Percentiles rank a stretch among this genome's conserved stretches.
Evolutionary conservation across 2,329 filamentous ascomycete genomes (phyloP).

Genomic region (Aspergillus pseudoglaucus): DNA sequence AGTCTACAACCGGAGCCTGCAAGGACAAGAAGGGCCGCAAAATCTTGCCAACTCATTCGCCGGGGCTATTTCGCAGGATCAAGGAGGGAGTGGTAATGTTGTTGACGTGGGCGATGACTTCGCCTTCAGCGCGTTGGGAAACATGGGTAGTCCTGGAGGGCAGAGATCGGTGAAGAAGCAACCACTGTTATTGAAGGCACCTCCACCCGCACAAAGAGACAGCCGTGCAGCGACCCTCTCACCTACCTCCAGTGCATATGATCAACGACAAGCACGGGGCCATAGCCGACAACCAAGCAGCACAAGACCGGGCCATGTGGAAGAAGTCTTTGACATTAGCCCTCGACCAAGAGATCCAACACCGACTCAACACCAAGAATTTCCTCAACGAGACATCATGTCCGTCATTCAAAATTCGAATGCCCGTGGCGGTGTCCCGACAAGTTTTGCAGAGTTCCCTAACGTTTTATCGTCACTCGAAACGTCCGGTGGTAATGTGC

Average conservation of each 20-base stretch:
- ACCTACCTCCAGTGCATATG: slow-evolving; percentile 28
- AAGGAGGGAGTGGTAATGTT: slow-evolving; percentile 43
- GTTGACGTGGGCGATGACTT: slow-evolving; percentile 56
- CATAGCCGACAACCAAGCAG: slow-evolving; percentile 26
- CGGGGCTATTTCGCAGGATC: slow-evolving; percentile 61
- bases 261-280: slow-evolving; percentile 19
- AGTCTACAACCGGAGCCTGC: slow-evolving; percentile 88
- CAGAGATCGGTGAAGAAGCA: slow-evolving; percentile 41
- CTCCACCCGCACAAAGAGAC: slow-evolving; percentile 23
- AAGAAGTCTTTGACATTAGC: slow-evolving; percentile 40
- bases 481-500: slow-evolving; percentile 36
- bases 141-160: slow-evolving; percentile 28
- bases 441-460: slow-evolving; percentile 37
- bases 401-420: slow-evolving; percentile 44
- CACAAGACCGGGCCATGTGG: slow-evolving; percentile 31
- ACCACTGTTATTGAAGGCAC: slow-evolving; percentile 41
- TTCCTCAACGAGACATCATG: slow-evolving; percentile 42
- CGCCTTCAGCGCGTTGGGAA: slow-evolving; percentile 29
- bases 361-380: slow-evolving; percentile 16
- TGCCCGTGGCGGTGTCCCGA: slow-evolving; percentile 35
- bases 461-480: slow-evolving; percentile 41
- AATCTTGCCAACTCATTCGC: slow-evolving; percentile 81
- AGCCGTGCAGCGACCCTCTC: slow-evolving; percentile 32
- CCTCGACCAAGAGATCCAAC: slow-evolving; percentile 19
- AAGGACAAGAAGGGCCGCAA: slow-evolving; percentile 68